A percentile compares a stretch with the other conserved stretches of the same genome.
phyloP scores from a whole-genome alignment of 2,329 filamentous ascomycete species.

The Fusarium musae region DNA sequence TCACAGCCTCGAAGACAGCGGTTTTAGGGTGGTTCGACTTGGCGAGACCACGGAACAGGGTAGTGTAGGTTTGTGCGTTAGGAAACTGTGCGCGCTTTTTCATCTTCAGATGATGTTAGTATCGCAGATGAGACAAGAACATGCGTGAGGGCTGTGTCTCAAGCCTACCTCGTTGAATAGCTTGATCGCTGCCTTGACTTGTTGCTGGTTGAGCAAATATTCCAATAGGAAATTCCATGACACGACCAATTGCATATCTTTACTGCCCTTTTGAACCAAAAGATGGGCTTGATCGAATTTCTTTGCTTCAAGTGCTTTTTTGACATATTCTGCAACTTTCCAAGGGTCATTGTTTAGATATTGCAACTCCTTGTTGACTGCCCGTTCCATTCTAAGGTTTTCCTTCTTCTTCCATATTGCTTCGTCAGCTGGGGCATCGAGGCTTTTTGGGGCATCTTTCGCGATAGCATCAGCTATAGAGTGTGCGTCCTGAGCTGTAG shows the following conservation, averaged over 20 bases:
- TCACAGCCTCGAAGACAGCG: conserved; percentile 75
- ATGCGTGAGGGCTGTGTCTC: background rate
- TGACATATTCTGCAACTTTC: conserved; percentile 76
- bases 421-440: conserved; percentile 30
- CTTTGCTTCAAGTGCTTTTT: conserved; percentile 66
- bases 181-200: conserved; percentile 74
- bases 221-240: conserved; percentile 90
- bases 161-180: conserved; percentile 83
- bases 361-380: conserved; percentile 66
- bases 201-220: conserved; percentile 71
- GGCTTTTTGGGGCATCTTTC: conserved; percentile 39
- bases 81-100: conserved; percentile 89
- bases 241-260: conserved; percentile 71
- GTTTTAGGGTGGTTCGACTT: conserved; percentile 66
- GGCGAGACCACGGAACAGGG: conserved; percentile 81
- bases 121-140: background rate
- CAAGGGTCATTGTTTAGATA: conserved; percentile 74
- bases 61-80: conserved; percentile 84
- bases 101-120: conserved; percentile 69
- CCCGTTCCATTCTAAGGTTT: conserved; percentile 49
- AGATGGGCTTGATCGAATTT: conserved; percentile 74
- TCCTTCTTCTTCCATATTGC: conserved; percentile 33
- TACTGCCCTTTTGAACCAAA: conserved; percentile 76
- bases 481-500: background rate
- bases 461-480: background rate